Conservation (phyloP, 495 filamentous ascomycete genomes). For the Talaromyces proteolyticus region DNA sequence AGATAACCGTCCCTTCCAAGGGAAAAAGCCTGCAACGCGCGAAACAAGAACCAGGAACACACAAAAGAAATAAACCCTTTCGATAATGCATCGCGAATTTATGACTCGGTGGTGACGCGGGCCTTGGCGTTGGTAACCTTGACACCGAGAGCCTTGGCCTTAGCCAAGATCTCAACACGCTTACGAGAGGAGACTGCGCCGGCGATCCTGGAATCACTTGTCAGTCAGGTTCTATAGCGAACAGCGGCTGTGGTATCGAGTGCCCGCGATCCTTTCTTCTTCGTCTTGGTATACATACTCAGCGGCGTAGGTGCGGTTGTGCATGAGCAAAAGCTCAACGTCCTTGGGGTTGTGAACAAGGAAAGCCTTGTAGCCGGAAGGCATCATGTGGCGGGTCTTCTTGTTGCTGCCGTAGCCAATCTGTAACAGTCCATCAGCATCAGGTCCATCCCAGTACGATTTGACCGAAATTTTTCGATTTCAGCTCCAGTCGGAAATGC, state of each 20-base stretch:
- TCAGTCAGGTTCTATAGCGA: slow-evolving; percentile 1
- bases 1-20: not conserved
- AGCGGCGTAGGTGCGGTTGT: slow-evolving; percentile 97
- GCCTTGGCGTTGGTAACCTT: slow-evolving; percentile 99
- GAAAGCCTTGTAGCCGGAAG: slow-evolving; percentile 99
- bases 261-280: too few relatives aligned
- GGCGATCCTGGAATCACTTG: slow-evolving; percentile 64
- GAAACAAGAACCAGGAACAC: slow-evolving; percentile 7
- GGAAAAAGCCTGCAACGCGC: not conserved
- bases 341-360: slow-evolving; percentile 93
- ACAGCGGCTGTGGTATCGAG: too few relatives aligned
- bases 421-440: slow-evolving; percentile 37
- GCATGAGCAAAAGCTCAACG: slow-evolving; percentile 97
- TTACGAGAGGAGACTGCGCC: slow-evolving; percentile 97
- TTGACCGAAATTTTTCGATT: not conserved
- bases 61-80: slow-evolving; percentile 5
- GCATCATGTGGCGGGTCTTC: slow-evolving; percentile 98
- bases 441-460: not conserved
- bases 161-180: slow-evolving; percentile 91
- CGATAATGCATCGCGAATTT: slow-evolving; percentile 33
- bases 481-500: not conserved
- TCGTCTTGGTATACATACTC: too few relatives aligned
- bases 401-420: slow-evolving; percentile 98
- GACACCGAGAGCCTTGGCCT: slow-evolving; percentile 93
- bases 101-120: slow-evolving; percentile 94